A percentile compares a stretch with the other conserved stretches of the same genome.
phyloP scores from a whole-genome alignment of 1,284 basidiomycete genomes.

The Ceratorhiza oryzae-sativae region DNA sequence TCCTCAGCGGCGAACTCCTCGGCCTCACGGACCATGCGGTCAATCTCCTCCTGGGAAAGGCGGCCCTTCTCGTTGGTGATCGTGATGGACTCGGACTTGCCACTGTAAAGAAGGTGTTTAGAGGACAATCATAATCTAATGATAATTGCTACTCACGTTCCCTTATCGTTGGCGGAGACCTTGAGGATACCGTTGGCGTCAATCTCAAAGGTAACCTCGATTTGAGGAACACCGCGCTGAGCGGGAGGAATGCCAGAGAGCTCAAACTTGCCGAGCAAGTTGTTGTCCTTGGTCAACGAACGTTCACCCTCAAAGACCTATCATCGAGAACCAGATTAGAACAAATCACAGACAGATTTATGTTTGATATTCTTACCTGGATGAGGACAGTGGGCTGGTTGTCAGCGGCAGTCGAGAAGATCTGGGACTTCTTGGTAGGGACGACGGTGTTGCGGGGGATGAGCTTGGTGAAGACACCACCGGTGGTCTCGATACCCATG shows the following conservation, averaged over 20 bases:
- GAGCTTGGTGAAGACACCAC: slow-evolving; percentile 98
- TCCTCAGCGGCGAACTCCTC: slow-evolving; percentile 89
- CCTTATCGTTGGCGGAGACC: slow-evolving; percentile 89
- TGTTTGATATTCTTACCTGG: slow-evolving; percentile 52
- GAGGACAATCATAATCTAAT: not conserved
- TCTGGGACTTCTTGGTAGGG: slow-evolving; percentile 97
- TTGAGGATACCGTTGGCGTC: slow-evolving; percentile 94
- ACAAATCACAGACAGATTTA: too few relatives aligned
- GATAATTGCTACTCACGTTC: slow-evolving; percentile 66
- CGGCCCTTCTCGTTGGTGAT: slow-evolving; percentile 89
- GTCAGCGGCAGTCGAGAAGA: slow-evolving; percentile 96
- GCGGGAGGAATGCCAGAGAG: slow-evolving; percentile 91
- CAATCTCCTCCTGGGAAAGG: slow-evolving; percentile 85
- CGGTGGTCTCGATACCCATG: slow-evolving; percentile 97
- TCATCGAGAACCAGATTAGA: not conserved
- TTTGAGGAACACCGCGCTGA: slow-evolving; percentile 93
- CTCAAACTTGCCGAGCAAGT: slow-evolving; percentile 96
- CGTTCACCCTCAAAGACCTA: slow-evolving; percentile 93
- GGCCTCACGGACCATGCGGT: slow-evolving; percentile 91
- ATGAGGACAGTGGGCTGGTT: slow-evolving; percentile 93
- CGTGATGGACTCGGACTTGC: slow-evolving; percentile 87
- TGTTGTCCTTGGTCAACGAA: slow-evolving; percentile 97
- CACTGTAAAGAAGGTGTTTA: slow-evolving; percentile 54
- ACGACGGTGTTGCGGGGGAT: slow-evolving; percentile 97
- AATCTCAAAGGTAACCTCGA: slow-evolving; percentile 94